Conservation (phyloP, 2,329 filamentous ascomycete species). For the Botrytis cinerea region DNA sequence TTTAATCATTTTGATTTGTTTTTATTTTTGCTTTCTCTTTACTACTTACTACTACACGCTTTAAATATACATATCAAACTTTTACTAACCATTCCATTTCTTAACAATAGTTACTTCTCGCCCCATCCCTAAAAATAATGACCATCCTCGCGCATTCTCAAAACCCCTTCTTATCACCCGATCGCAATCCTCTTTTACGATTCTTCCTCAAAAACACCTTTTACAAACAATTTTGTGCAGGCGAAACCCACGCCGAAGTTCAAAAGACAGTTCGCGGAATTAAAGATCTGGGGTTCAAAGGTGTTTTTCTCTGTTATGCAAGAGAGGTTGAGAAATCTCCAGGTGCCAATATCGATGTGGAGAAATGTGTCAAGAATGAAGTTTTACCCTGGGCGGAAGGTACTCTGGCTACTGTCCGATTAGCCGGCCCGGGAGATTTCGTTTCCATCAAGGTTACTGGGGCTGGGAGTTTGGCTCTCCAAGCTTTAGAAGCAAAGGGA, state of each 20-base stretch:
- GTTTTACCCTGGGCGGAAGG: slow-evolving; percentile 72
- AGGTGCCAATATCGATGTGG: slow-evolving; percentile 48
- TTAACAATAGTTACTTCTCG: slow-evolving; percentile 59
- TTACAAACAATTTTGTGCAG: slow-evolving; percentile 89
- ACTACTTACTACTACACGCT: not conserved
- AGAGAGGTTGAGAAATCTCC: slow-evolving; percentile 68
- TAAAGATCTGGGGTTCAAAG: slow-evolving; percentile 75
- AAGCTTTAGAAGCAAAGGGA: slow-evolving; percentile 62
- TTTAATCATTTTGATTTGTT: not conserved
- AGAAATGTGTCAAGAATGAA: slow-evolving; percentile 57
- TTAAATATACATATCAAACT: not conserved
- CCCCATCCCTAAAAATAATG: slow-evolving; percentile 69
- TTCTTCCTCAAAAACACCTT: slow-evolving; percentile 77
- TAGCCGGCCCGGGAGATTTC: slow-evolving; percentile 53
- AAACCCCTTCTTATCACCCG: slow-evolving; percentile 68
- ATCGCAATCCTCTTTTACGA: slow-evolving; percentile 71
- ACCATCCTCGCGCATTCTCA: slow-evolving; percentile 68
- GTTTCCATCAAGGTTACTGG: slow-evolving; percentile 72
- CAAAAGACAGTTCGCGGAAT: slow-evolving; percentile 63
- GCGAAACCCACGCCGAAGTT: slow-evolving; percentile 71
- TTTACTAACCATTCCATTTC: slow-evolving; percentile 30
- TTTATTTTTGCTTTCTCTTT: not conserved
- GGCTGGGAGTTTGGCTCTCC: slow-evolving; percentile 72
- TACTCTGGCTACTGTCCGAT: slow-evolving; percentile 69
- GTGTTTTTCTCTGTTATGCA: slow-evolving; percentile 83